Percentiles rank a stretch among this genome's conserved stretches.
phyloP scores from a whole-genome alignment of 768 basidiomycete genomes.

The Boletus coccyginus region DNA sequence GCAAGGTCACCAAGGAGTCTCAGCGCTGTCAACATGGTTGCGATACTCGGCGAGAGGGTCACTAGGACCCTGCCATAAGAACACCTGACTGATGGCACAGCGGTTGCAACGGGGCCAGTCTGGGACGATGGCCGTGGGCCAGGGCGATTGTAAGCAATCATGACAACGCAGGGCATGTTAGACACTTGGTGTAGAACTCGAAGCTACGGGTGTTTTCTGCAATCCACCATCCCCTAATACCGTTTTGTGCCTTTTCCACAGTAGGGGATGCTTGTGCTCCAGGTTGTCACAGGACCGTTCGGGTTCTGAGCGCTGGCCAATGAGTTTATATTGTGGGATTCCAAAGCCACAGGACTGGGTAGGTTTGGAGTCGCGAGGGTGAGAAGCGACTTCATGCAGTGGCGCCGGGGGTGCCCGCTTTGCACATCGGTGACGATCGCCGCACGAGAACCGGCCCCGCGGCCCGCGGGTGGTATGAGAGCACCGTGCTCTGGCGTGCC shows the following conservation, averaged over 20 bases:
- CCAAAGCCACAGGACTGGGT: constrained; percentile 66
- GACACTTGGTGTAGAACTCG: constrained; percentile 44
- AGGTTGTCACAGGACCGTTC: constrained; percentile 43
- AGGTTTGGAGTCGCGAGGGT: not conserved
- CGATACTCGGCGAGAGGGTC: constrained; percentile 33
- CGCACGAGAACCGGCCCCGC: constrained; percentile 57
- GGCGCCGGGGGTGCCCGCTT: constrained; percentile 29
- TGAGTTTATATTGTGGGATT: constrained; percentile 59
- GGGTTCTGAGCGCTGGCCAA: constrained; percentile 52
- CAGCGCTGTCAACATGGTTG: constrained; percentile 12
- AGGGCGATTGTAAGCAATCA: constrained; percentile 22
- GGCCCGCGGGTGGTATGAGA: constrained; percentile 43
- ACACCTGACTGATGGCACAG: not conserved
- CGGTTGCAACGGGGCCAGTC: not conserved
- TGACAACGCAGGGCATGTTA: constrained; percentile 8
- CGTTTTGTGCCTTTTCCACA: constrained; percentile 32
- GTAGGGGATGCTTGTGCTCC: constrained; percentile 33
- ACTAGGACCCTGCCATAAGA: constrained; percentile 14
- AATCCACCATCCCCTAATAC: constrained; percentile 57
- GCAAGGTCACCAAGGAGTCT: constrained; percentile 6
- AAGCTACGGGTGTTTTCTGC: constrained; percentile 48
- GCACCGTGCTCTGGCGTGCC: constrained; percentile 59
- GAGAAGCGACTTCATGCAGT: not conserved
- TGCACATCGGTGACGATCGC: constrained; percentile 59
- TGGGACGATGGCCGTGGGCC: constrained; percentile 1